Percentiles rank a stretch among this genome's conserved stretches.
Conservation (phyloP, 805 yeast genomes). For the Cyberlindnera mrakii region DNA sequence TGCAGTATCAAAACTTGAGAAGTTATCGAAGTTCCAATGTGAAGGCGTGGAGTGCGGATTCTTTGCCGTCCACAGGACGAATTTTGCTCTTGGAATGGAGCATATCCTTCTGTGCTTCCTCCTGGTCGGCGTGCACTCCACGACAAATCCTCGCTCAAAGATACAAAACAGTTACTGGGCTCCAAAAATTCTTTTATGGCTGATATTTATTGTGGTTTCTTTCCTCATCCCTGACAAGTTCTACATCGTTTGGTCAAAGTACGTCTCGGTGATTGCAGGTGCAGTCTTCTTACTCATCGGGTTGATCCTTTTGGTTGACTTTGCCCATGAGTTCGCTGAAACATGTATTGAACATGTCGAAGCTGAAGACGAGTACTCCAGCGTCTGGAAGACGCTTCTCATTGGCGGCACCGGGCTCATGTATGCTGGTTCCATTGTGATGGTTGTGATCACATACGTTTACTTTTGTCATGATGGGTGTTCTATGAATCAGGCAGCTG, state of each 20-base stretch:
- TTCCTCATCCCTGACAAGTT: conserved; percentile 84
- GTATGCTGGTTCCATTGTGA: conserved; percentile 68
- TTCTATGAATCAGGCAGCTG: conserved; percentile 83
- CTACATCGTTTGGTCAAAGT: conserved; percentile 86
- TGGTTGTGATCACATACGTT: conserved; percentile 75
- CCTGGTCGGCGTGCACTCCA: conserved; percentile 69
- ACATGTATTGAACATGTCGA: conserved; percentile 88
- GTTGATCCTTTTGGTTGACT: conserved; percentile 82
- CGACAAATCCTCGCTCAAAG: conserved; percentile 69
- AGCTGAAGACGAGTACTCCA: conserved; percentile 53
- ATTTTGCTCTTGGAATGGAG: conserved; percentile 77
- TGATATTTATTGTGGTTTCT: conserved; percentile 48
- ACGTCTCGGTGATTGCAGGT: conserved; percentile 78
- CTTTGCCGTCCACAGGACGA: conserved; percentile 88
- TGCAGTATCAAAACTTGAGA: conserved; percentile 67
- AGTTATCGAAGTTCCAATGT: conserved; percentile 65
- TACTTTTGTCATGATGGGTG: conserved; percentile 81
- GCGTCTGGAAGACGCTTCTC: conserved; percentile 72
- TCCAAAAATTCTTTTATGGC: conserved; percentile 58
- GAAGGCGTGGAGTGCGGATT: conserved; percentile 86
- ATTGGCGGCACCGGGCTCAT: conserved; percentile 83
- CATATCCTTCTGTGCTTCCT: conserved; percentile 68
- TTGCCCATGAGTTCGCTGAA: conserved; percentile 99
- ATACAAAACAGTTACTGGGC: conserved; percentile 94
- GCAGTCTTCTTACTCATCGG: conserved; percentile 87